Percentiles rank a stretch among this genome's conserved stretches.
phyloP scores from a whole-genome alignment of 441 rosid genomes.

The Arabidopsis hybrid region DNA sequence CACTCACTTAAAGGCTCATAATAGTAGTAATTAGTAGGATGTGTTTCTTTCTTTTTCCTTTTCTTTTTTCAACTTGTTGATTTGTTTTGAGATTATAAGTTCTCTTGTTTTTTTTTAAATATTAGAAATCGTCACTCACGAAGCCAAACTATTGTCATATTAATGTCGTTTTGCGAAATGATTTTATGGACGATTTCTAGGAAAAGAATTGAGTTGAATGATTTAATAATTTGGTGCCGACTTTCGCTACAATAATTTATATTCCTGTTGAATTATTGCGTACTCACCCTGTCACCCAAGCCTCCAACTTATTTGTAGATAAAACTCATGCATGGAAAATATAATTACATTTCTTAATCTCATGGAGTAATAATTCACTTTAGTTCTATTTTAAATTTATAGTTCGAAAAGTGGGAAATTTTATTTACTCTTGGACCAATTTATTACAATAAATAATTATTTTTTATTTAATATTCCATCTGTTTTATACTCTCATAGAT shows the following conservation, averaged over 20 bases:
- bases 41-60: neutral
- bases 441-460: neutral
- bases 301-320: conserved; percentile 2
- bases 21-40: neutral
- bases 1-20: conserved; percentile 12
- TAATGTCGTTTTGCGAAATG: conserved; percentile 24
- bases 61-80: conserved; percentile 16
- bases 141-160: conserved; percentile 17
- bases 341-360: neutral
- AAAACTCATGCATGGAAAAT: neutral
- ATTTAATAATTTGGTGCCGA: conserved; percentile 8
- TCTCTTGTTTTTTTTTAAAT: neutral
- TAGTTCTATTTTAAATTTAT: neutral
- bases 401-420: neutral
- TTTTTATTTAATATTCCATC: neutral
- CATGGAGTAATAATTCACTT: neutral
- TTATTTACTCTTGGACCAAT: neutral
- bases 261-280: conserved; percentile 7
- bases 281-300: neutral
- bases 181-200: conserved; percentile 28
- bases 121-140: neutral
- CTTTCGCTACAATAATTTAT: conserved; percentile 12
- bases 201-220: conserved; percentile 38
- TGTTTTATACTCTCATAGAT: neutral
- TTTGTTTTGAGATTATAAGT: neutral